Evolutionary conservation across 805 yeast genomes (phyloP).

Genomic region (Grigorovia jiainica): DNA sequence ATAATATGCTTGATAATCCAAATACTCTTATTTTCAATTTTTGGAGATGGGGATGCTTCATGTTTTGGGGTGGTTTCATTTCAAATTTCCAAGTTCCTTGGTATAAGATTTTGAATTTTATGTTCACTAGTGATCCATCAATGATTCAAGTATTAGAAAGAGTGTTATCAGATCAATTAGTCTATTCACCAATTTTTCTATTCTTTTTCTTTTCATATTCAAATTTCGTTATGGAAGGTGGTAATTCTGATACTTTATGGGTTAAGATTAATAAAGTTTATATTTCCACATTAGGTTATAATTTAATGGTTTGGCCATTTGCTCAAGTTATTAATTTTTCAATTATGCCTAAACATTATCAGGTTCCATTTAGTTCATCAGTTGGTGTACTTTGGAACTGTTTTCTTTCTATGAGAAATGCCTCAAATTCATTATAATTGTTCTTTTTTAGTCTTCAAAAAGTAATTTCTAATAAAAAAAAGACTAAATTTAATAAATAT

Average conservation of each 20-base stretch:
- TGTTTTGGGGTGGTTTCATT: constrained; percentile 78
- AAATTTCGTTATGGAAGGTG: constrained; percentile 69
- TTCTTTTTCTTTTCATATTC: constrained; percentile 77
- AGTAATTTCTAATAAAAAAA: neutral
- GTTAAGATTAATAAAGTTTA: constrained; percentile 59
- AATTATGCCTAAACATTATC: constrained; percentile 59
- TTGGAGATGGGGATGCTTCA: constrained; percentile 65
- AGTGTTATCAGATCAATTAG: constrained; percentile 80
- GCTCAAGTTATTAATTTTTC: constrained; percentile 71
- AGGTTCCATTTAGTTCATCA: constrained; percentile 83
- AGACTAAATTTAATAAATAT: neutral
- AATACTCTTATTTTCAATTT: constrained; percentile 40
- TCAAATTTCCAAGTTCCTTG: constrained; percentile 81
- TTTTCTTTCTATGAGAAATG: constrained; percentile 73
- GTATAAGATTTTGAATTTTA: constrained; percentile 72
- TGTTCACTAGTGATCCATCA: constrained; percentile 75
- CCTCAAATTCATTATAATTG: constrained; percentile 27
- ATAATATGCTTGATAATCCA: constrained; percentile 5
- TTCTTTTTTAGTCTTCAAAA: neutral
- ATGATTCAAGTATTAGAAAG: constrained; percentile 76
- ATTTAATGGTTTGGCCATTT: constrained; percentile 73
- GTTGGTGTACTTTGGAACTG: constrained; percentile 93
- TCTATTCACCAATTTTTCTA: constrained; percentile 81
- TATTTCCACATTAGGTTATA: constrained; percentile 55
- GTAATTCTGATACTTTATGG: constrained; percentile 53